phyloP scores from a whole-genome alignment of 257 asterid genomes.

The Rhazya stricta region DNA sequence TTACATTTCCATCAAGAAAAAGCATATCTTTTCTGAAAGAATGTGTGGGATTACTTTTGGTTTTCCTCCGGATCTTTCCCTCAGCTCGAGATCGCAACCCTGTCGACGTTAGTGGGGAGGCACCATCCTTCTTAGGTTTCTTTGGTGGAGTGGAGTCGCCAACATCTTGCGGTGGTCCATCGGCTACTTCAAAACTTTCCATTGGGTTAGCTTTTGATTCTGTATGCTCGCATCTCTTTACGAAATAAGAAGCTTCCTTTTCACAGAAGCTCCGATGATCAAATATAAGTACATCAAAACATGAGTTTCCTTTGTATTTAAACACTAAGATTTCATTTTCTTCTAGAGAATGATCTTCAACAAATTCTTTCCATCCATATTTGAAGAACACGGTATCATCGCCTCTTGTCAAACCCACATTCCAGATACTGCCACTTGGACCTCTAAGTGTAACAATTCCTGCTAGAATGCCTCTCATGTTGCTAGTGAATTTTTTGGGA shows the following conservation, averaged over 20 bases:
- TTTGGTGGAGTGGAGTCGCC: neutral
- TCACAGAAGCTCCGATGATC: conserved; percentile 28
- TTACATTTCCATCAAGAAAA: neutral
- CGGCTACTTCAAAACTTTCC: conserved; percentile 2
- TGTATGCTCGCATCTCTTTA: conserved; percentile 25
- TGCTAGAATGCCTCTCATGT: conserved; percentile 24
- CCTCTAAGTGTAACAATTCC: conserved; percentile 30
- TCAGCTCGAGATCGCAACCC: neutral
- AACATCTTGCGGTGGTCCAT: conserved; percentile 12
- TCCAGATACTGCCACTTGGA: conserved; percentile 33
- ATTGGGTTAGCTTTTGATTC: conserved; percentile 7
- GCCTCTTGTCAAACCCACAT: conserved; percentile 13
- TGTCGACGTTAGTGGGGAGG: neutral
- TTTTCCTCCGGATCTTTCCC: neutral
- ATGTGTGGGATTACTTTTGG: neutral
- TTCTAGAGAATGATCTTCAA: conserved; percentile 24
- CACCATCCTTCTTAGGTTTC: conserved; percentile 3
- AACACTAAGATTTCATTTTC: conserved; percentile 23
- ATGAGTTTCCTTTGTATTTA: conserved; percentile 22
- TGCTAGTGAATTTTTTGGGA: conserved; percentile 27
- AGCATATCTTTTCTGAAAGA: neutral
- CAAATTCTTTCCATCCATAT: conserved; percentile 37
- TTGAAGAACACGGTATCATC: conserved; percentile 20
- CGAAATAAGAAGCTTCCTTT: conserved; percentile 32
- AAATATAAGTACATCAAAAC: conserved; percentile 30